Conservation (phyloP, 768 basidiomycete genomes). For the Sporobolomyces pararoseus region DNA sequence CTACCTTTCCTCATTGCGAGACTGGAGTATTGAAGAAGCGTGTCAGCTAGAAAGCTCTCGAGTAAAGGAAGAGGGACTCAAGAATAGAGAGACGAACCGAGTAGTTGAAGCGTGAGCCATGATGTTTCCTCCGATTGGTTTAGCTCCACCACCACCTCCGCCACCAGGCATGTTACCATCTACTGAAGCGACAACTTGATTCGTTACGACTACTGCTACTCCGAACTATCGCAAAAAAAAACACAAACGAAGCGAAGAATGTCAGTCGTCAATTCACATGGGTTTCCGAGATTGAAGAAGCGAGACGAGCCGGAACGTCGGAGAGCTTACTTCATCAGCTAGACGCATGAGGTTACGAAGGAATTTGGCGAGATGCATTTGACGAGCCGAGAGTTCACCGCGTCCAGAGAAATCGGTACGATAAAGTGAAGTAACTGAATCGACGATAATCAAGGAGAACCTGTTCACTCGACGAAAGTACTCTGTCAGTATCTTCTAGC, state of each 20-base stretch:
- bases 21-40: conserved; percentile 50
- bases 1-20: conserved; percentile 88
- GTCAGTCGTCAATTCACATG: too few species aligned
- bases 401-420: conserved; percentile 93
- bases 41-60: too few species aligned
- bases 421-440: conserved; percentile 92
- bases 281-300: background rate
- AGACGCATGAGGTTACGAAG: conserved; percentile 84
- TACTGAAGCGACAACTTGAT: conserved; percentile 99
- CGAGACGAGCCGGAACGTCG: too few species aligned
- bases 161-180: conserved; percentile 73
- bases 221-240: conserved; percentile 65
- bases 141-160: conserved; percentile 92
- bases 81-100: conserved; percentile 55
- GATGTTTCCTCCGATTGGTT: conserved; percentile 98
- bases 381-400: conserved; percentile 89
- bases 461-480: conserved; percentile 55
- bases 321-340: conserved; percentile 78
- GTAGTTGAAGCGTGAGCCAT: conserved; percentile 99
- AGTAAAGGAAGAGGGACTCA: background rate
- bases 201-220: conserved; percentile 92
- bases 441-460: conserved; percentile 92
- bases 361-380: conserved; percentile 94
- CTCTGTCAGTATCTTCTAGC: too few species aligned
- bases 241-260: too few species aligned